Percentiles rank a stretch among this genome's conserved stretches.
Conservation (phyloP, 192 early-diverging fungal species). For the Podila verticillata region DNA sequence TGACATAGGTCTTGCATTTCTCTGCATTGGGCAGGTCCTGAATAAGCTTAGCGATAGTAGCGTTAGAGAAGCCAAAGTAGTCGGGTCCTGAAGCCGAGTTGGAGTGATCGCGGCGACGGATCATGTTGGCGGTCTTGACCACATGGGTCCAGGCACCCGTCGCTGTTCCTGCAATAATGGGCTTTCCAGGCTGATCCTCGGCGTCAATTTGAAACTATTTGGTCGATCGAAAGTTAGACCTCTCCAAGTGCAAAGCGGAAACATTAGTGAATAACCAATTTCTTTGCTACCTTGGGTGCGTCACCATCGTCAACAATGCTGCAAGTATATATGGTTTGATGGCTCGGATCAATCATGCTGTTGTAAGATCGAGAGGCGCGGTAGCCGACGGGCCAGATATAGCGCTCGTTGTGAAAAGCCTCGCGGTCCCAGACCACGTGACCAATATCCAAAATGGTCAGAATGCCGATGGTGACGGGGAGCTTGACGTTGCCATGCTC, state of each 20-base stretch:
- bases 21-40: constrained; percentile 85
- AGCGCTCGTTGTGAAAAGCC: constrained; percentile 87
- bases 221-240: no score
- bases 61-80: constrained; percentile 90
- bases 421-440: constrained; percentile 77
- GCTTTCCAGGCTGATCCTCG: constrained; percentile 77
- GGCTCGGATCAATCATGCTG: constrained; percentile 61
- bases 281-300: constrained; percentile 57
- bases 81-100: constrained; percentile 90
- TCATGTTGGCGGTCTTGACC: constrained; percentile 79
- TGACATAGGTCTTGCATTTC: constrained; percentile 78
- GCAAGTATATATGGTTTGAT: constrained; percentile 72
- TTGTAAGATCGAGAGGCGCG: constrained; percentile 58
- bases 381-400: constrained; percentile 95
- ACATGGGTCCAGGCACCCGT: constrained; percentile 91
- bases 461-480: constrained; percentile 81
- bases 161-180: constrained; percentile 79
- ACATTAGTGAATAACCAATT: background rate
- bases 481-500: constrained; percentile 75
- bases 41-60: constrained; percentile 85
- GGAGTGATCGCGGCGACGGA: constrained; percentile 80
- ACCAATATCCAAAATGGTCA: constrained; percentile 84
- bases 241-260: background rate
- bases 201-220: constrained; percentile 80
- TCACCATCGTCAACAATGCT: constrained; percentile 85